Base-by-base conservation (phyloP, 2,329 filamentous ascomycete genomes). In the Bipolaris zeicola region DNA sequence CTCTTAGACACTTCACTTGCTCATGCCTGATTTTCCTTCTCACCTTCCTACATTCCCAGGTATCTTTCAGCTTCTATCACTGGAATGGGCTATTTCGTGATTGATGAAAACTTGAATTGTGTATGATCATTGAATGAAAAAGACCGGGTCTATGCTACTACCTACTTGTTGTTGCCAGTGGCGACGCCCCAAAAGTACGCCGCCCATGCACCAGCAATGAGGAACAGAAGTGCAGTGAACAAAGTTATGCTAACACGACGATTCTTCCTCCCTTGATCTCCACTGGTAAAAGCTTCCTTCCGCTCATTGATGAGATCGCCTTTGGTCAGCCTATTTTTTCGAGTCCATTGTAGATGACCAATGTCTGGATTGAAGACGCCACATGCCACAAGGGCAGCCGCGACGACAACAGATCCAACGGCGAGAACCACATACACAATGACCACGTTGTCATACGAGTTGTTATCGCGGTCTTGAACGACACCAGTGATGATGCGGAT, bases 111-210 rank as follows among this genome's bases (percentile, higher is more conserved):
- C 10, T 11, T 13, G 28, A 7, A 13, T 31, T 4, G 11, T 31
- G 28, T 31, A 13, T 5, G 3, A 5, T 31, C 11, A 4, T 11
- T 31, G 2, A 11, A 31, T 13, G 10, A 31, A 31, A 31, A 31
- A 31, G 28, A 11, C 28, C 10, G 13, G 10, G 28, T 31, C 28
- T 8, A 31, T 13, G 7, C 3, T 5, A 11, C 3, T 5, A 11
- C 3, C 50, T 51, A 67, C 3, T 52, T 54, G 28, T 71, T 69
- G 18, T 84, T 79, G 0, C 81, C 82, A 0, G 82, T 87, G 3
- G 81, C 82, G 2, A 83, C 79, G 6, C 85, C 85, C 84, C 84
- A 87, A 58, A 87, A 85, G 66, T 86, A 87, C 0, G 82, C 84
- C 7, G 64, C 71, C 82, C 83, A 85, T 2, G 76, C 76, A 0